These are phyloP conservation scores for Colletotrichum trifolii DNA, from an alignment of 2,329 filamentous ascomycete genomes.

Conservation along the genomic window DNA sequence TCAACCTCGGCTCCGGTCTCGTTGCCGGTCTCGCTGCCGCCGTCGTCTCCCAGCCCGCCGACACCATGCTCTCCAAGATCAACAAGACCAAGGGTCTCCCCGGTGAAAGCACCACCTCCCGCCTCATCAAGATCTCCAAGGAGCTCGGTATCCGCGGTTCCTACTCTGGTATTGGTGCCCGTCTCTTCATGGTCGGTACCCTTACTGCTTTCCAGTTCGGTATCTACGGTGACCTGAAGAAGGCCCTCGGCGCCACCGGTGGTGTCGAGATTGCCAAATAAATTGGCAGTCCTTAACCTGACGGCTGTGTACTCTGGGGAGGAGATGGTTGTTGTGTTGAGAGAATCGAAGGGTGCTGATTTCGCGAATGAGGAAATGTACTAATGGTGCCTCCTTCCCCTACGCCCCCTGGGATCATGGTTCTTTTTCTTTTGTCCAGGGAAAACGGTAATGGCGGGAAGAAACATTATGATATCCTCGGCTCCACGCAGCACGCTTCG, in stretches of 20 bases:
- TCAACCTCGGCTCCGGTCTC: slow-evolving; percentile 76
- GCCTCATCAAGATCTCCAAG: slow-evolving; percentile 88
- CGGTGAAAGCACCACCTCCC: slow-evolving; percentile 83
- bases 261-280: slow-evolving; percentile 77
- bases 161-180: slow-evolving; percentile 84
- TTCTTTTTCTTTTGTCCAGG: slow-evolving; percentile 23
- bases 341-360: slow-evolving; percentile 20
- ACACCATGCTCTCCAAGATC: slow-evolving; percentile 96
- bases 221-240: slow-evolving; percentile 79
- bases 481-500: slow-evolving; percentile 14
- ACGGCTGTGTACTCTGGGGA: slow-evolving; percentile 1
- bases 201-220: slow-evolving; percentile 86
- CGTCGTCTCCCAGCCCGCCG: slow-evolving; percentile 87
- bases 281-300: slow-evolving; percentile 33
- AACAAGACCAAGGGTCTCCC: slow-evolving; percentile 93
- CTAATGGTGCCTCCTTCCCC: slow-evolving; percentile 6
- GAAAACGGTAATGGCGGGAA: slow-evolving; percentile 26
- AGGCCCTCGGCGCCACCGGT: slow-evolving; percentile 75
- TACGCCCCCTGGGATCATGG: slow-evolving; percentile 16
- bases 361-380: slow-evolving; percentile 20
- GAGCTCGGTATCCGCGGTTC: slow-evolving; percentile 85
- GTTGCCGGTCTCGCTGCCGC: slow-evolving; percentile 82
- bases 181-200: slow-evolving; percentile 72
- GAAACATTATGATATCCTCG: slow-evolving; percentile 31
- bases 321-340: slow-evolving; percentile 17